Base-by-base conservation (phyloP, 306 rosid species). In the Psophocarpus tetragonolobus region DNA sequence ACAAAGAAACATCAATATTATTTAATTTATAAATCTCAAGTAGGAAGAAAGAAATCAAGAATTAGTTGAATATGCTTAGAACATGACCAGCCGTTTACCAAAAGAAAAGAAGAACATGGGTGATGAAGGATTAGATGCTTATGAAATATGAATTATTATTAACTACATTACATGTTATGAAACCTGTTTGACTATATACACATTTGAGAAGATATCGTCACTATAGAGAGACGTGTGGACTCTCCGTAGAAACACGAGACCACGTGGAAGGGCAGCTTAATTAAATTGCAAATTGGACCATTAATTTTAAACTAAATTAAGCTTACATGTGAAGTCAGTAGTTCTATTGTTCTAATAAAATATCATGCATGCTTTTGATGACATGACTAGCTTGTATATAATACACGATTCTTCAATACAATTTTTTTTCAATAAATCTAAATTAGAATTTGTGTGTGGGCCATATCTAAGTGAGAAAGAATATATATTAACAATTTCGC, bases 31-130 rank as follows among this genome's bases (percentile, higher is more conserved):
- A n/a, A n/a, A n/a, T n/a, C 71, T 74, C 57, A 57, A 74, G 70
- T 68, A 65, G 29, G 68, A 65, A 42, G 72, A 50, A 54, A 13
- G 30, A 24, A 61, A 68, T n/a, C n/a, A n/a, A n/a, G n/a, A n/a
- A n/a, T n/a, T n/a, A n/a, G n/a, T 60, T 67, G 18, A 68, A 82
- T 54, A 77, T 21, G 47, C 42, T 57, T 64, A 83, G 92, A 91
- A 89, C 88, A 86, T 87, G 97, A 87, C 68, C 56, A 82, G 70
- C 69, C 82, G 87, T 85, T 80, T 78, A 83, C 78, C 86, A 80
- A 80, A 80, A 86, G 77, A 45, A 80, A 82, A 84, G 47, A 78
- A 80, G 88, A 90, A 85, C 90, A 89, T 89, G 97, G 85, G 2
- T 63, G 78, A 81, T 63, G 78, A 81, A 62, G 74, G 73, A 85